Evolutionary conservation across 164 flowering plant species (phyloP), one percentile per base, ranked within the genome.

Genomic region (Pachysandra terminalis): DNA sequence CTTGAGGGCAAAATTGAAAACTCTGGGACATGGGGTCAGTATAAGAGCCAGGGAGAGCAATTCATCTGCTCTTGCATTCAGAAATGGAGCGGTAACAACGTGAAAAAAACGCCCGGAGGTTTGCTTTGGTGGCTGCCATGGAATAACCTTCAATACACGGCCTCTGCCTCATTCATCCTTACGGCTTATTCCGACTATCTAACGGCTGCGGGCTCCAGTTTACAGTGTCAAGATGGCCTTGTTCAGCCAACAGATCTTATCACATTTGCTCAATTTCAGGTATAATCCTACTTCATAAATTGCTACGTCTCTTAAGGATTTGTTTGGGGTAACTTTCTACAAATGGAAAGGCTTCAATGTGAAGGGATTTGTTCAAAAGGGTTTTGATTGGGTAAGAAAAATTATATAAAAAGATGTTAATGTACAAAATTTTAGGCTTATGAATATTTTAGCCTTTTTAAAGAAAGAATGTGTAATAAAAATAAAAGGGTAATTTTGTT

Each of bases 11-110:
- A 71, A 63, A 69, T 61, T 3, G 12, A 19, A 14, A 51, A 59
- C 23, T 12, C 62, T 1, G 81, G 72, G 23, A 25, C 14, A 0
- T 71, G 77, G 83, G 69, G n/a, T 0, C 65, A 78, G 15, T 82
- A 75, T 65, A 77, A 81, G 78, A 64, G 22, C 54, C 52, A 78
- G 2, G 89, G 67, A 0, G 94, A 86, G 77, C 71, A 75, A 27
- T 87, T 79, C 74, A 78, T 89, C 0, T 89, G 94, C 79, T 27
- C 60, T 0, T 71, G 75, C 63, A 37, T 82, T 41, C 82, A 76
- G 64, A 81, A 84, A 63, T 86, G 89, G 0, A 70, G 23, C 71
- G n/a, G n/a, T n/a, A 68, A 26, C 68, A 87, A 85, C 27, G 69
- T 84, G 15, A 65, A 57, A 69, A 81, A 27, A 53, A 68, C 84